Conservation (phyloP, 768 basidiomycete species). For the Pleurotus tuber-regium region DNA sequence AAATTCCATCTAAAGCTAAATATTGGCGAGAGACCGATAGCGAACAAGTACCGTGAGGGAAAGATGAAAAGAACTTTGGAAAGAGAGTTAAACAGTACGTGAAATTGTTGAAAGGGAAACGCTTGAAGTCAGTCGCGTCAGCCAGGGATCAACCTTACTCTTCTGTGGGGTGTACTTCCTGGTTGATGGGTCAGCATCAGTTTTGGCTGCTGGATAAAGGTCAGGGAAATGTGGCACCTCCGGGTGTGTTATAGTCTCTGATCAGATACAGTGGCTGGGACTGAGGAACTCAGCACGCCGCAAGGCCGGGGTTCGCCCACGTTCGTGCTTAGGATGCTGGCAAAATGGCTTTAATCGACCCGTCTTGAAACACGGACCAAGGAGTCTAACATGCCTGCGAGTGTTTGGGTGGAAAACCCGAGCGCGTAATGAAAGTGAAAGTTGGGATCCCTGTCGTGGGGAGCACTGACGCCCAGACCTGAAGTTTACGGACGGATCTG, state of each 20-base stretch:
- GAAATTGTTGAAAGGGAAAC: slow-evolving; percentile 81
- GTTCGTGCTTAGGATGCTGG: slow-evolving; percentile 70
- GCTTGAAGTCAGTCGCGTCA: slow-evolving; percentile 68
- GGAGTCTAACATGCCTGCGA: slow-evolving; percentile 83
- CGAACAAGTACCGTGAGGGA: slow-evolving; percentile 83
- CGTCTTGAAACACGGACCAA: slow-evolving; percentile 86
- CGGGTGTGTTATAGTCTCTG: slow-evolving; percentile 64
- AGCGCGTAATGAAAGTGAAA: slow-evolving; percentile 71
- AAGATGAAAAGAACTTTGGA: slow-evolving; percentile 82
- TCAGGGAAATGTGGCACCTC: slow-evolving; percentile 59
- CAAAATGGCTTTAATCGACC: slow-evolving; percentile 78
- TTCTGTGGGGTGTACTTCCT: slow-evolving; percentile 52
- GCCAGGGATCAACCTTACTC: slow-evolving; percentile 52
- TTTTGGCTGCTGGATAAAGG: slow-evolving; percentile 60
- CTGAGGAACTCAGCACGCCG: slow-evolving; percentile 62
- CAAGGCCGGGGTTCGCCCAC: slow-evolving; percentile 51
- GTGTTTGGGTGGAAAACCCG: slow-evolving; percentile 74
- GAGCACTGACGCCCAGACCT: slow-evolving; percentile 74
- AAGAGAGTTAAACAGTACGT: slow-evolving; percentile 81
- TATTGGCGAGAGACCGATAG: slow-evolving; percentile 81
- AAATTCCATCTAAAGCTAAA: slow-evolving; percentile 86
- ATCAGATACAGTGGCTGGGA: slow-evolving; percentile 54
- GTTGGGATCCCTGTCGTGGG: slow-evolving; percentile 61
- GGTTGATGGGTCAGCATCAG: slow-evolving; percentile 65
- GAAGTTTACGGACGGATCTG: slow-evolving; percentile 72